Base-by-base conservation (phyloP, 2,329 filamentous ascomycete species). In the Botrytis porri region DNA sequence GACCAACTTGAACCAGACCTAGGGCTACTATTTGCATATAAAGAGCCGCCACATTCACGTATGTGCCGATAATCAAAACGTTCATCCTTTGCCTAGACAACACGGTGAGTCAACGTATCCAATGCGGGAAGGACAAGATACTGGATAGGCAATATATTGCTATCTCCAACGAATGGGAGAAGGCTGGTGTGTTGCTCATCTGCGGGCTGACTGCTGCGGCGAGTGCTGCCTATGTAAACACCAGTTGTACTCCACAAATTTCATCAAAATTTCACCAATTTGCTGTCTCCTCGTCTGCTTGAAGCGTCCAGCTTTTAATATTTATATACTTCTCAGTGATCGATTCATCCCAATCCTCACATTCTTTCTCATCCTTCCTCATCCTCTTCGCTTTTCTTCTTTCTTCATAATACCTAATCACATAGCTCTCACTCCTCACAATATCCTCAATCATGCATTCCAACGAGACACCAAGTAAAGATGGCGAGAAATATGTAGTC, bases 401-500 rank as follows among this genome's bases (percentile, higher is more conserved):
- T 29, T 51, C 48, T 43, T 29, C 64, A 29, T 48, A 29, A 45
- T 29, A 67, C 25, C 41, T 48, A 45, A 29, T 37, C 35, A 67
- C 14, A 57, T 9, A 66, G 18, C 60, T 48, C 35, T 29, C 7
- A n/a, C 4, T n/a, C 14, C 18, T 35, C 7, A 32, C 14, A 5
- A 37, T 32, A 37, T 48, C 41, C 22, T 51, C 45, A 74, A 76
- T 18, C 4, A 76, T 76, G 75, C 64, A 71, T 62, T 20, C 57
- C 45, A 51, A 63, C 41, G 60, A 43, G 41, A 37, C 39, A 57
- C 25, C 64, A 39, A 73, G 62, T 39, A 64, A 70, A 29, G 72
- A 76, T 18, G 75, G 75, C 29, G 71, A 72, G 60, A 64, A 74
- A 67, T 76, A 76, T 45, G 74, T 76, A 37, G 61, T 76, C n/a